phyloP scores from a whole-genome alignment of 1,284 basidiomycete species.

The Irpex lacteus region DNA sequence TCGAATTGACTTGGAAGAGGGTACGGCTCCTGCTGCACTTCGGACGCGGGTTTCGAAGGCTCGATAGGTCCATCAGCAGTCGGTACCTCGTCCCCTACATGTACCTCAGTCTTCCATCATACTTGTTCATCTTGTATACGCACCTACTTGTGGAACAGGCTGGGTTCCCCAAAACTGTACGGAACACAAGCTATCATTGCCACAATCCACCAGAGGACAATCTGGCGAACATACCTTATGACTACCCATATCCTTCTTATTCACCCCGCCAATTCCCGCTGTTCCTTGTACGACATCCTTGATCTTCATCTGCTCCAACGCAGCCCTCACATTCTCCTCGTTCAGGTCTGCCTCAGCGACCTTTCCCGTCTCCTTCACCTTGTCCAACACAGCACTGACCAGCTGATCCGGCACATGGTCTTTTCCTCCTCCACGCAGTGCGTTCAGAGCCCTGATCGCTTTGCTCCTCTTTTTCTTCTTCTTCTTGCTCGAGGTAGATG shows the following conservation, averaged over 20 bases:
- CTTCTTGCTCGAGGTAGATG: constrained; percentile 52
- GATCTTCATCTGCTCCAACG: constrained; percentile 67
- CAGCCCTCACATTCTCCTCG: constrained; percentile 56
- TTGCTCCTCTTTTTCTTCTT: constrained; percentile 78
- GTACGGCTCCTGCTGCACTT: constrained; percentile 87
- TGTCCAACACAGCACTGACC: constrained; percentile 57
- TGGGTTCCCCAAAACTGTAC: constrained; percentile 92
- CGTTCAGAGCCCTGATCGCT: constrained; percentile 52
- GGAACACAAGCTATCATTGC: not conserved
- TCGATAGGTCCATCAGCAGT: constrained; percentile 89
- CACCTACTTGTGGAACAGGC: constrained; percentile 87
- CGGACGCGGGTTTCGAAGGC: constrained; percentile 69
- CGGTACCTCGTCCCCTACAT: constrained; percentile 61
- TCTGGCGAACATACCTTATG: constrained; percentile 66
- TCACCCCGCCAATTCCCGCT: constrained; percentile 62
- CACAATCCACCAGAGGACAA: constrained; percentile 5
- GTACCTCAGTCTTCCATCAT: not conserved
- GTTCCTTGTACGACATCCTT: constrained; percentile 75
- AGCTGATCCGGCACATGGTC: constrained; percentile 56
- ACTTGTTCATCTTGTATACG: constrained; percentile 11
- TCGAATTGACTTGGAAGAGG: constrained; percentile 91
- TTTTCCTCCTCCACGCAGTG: constrained; percentile 41
- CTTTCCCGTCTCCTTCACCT: constrained; percentile 56
- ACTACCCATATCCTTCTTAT: constrained; percentile 77
- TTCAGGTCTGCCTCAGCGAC: constrained; percentile 41